Base-by-base conservation (phyloP, 108 stramenopile species). In the Cyclotella atomus region DNA sequence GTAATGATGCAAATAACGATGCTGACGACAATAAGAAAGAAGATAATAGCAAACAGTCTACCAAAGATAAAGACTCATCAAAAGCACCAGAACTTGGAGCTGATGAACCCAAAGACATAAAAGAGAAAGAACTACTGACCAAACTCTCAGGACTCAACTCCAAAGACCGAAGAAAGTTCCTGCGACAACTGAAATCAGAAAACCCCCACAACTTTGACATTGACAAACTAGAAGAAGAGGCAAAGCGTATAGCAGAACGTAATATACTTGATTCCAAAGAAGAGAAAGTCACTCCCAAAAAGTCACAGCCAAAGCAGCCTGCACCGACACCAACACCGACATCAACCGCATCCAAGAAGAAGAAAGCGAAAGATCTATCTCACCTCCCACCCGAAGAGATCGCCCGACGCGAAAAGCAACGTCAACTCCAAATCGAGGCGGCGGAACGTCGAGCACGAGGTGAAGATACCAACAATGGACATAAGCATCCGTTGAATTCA, bases 401-500 rank as follows among this genome's bases (percentile, higher is more conserved):
- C 8, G 68, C 84, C 32, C 71, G 94, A 21, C 79, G 94, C 2
- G 88, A 92, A 67, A 79, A 90, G 65, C 88, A 90, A 41, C 85
- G 89, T 19, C 55, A 61, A 25, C 76, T 83, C 68, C 90, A 92
- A 59, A 29, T 85, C 61, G 91, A 90, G 70, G 94, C 94, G 17
- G 87, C 85, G 9, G 87, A 88, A 61, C 82, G 88, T n/a, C 59
- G 89, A 25, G 89, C 76, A 47, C n/a, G 24, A 14, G 57, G 30
- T 34, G 54, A 28, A 19, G 82, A 65, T 28, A 23, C 46, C 1
- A 83, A 73, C 24, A 62, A 38, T 52, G 35, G 72, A 14, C 68
- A 70, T 57, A 76, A 83, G 10, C 94, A 91, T 68, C 91, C 94
- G 1, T 83, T 95, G 29, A 95, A 95, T 59, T 91, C 90, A 12